These are phyloP conservation scores for Hyparrhenia diplandra DNA, from an alignment of 176 grass and related monocot genomes.

Conservation along the genomic window DNA sequence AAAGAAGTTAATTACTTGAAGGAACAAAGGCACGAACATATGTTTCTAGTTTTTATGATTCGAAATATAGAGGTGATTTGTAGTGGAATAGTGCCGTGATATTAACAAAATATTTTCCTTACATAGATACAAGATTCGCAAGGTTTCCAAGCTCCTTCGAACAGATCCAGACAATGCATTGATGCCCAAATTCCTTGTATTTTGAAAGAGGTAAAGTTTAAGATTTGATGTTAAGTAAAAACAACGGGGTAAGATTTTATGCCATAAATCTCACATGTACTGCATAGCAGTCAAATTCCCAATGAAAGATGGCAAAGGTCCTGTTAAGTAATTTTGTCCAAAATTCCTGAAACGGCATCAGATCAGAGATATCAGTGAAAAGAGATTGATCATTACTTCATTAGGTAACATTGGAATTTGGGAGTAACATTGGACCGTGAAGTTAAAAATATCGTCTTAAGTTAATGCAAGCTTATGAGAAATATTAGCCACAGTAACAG, in stretches of 20 bases:
- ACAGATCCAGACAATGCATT: constrained; percentile 85
- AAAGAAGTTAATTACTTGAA: too few relatives aligned
- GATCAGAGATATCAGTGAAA: background rate
- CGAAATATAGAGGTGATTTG: background rate
- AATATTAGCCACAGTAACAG: background rate
- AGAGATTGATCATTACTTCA: background rate
- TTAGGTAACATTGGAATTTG: background rate
- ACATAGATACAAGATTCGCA: constrained; percentile 40
- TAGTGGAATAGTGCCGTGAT: background rate
- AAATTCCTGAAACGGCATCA: constrained; percentile 54
- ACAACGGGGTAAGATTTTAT: background rate
- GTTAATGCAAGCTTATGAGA: background rate
- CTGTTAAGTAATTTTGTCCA: constrained; percentile 60
- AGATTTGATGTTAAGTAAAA: background rate
- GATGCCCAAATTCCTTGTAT: constrained; percentile 45
- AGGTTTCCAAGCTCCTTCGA: constrained; percentile 80
- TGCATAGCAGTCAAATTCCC: constrained; percentile 63
- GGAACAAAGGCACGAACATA: too few relatives aligned
- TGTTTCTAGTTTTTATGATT: background rate
- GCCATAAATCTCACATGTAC: constrained; percentile 45
- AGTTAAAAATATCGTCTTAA: background rate
- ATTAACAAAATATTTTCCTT: constrained; percentile 14
- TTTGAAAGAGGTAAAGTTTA: constrained; percentile 18
- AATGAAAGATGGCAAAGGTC: constrained; percentile 61
- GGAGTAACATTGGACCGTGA: background rate